Base-by-base conservation (phyloP, 345 rosid species). In the Syzygium oleosum region DNA sequence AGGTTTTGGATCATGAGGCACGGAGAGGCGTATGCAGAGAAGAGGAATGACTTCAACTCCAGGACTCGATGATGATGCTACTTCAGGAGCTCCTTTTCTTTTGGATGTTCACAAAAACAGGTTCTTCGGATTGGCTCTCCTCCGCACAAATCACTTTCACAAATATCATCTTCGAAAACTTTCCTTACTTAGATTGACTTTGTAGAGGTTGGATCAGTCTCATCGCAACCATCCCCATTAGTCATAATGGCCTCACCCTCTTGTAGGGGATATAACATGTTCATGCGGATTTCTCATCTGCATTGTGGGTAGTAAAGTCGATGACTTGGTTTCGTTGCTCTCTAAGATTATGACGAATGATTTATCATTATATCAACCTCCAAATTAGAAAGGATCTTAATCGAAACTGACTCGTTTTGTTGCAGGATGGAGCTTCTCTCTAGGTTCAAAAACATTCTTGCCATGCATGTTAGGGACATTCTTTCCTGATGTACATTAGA, bases 1-100 rank as follows among this genome's bases (percentile, higher is more conserved):
- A 87, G 92, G 90, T 89, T 89, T 87, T 91, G 91, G 92, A 89
- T 88, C 59, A 91, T 89, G 92, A 89, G 77, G 87, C 87, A 89
- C 29, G 87, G 90, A 23, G 56, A 77, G 38, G 88, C 85, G n/a
- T 91, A 87, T 68, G 91, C 90, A 1, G 90, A 84, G 52, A 87
- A 88, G 63, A 88, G 88, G 86, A 85, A 63, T 15, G 52, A 52
- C 16, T 34, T 43, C 46, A 9, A 84, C 54, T 34, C 87, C 65
- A 59, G 10, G 83, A 38, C 83, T 73, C 11, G 59, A 55, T 38
- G 27, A 73, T 9, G 49, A 73, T 38, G 43, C 10, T 73, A 22
- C 83, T 29, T 84, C n/a, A 27, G 27, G 27, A 84, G 61, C 46
- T 51, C 31, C 38, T 84, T 21, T 52, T 73, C 49, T 38, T 38